phyloP scores from a whole-genome alignment of 768 basidiomycete species.

The Rhizopogon salebrosus region DNA sequence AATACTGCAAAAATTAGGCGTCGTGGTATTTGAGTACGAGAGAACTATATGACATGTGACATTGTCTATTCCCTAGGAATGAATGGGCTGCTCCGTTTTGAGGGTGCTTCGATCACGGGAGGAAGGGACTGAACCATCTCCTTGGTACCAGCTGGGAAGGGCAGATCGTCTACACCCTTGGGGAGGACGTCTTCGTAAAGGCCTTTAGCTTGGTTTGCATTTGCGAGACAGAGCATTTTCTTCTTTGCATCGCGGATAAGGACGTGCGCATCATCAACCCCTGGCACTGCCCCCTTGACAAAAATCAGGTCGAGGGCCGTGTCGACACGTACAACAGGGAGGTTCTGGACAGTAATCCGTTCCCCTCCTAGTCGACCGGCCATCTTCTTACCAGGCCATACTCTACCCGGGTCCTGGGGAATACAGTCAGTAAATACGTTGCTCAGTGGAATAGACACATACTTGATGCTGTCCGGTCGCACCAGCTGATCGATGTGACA shows the following conservation, averaged over 20 bases:
- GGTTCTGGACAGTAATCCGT: slow-evolving; percentile 81
- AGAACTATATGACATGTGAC: slow-evolving; percentile 7
- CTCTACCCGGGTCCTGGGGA: slow-evolving; percentile 85
- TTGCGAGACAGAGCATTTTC: slow-evolving; percentile 59
- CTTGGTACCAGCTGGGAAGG: slow-evolving; percentile 87
- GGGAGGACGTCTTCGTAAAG: slow-evolving; percentile 74
- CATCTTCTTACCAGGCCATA: slow-evolving; percentile 99
- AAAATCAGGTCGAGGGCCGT: slow-evolving; percentile 81
- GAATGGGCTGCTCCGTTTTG: slow-evolving; percentile 78
- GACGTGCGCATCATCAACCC: slow-evolving; percentile 83
- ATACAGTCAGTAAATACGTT: not conserved
- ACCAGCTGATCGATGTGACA: slow-evolving; percentile 90
- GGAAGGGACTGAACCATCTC: slow-evolving; percentile 68
- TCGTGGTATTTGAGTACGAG: not conserved
- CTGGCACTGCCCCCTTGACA: slow-evolving; percentile 88
- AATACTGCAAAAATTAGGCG: not conserved
- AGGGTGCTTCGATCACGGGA: slow-evolving; percentile 62
- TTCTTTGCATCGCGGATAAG: slow-evolving; percentile 87
- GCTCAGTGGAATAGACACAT: slow-evolving; percentile 14
- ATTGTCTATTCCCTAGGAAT: slow-evolving; percentile 57
- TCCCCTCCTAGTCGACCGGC: slow-evolving; percentile 87
- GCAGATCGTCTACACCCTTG: slow-evolving; percentile 77
- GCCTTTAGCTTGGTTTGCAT: slow-evolving; percentile 64
- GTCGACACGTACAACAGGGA: slow-evolving; percentile 86
- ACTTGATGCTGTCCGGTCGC: slow-evolving; percentile 96